Evolutionary conservation across 371 early-diverging fungal species (phyloP).

Genomic region (Circinella minor): DNA sequence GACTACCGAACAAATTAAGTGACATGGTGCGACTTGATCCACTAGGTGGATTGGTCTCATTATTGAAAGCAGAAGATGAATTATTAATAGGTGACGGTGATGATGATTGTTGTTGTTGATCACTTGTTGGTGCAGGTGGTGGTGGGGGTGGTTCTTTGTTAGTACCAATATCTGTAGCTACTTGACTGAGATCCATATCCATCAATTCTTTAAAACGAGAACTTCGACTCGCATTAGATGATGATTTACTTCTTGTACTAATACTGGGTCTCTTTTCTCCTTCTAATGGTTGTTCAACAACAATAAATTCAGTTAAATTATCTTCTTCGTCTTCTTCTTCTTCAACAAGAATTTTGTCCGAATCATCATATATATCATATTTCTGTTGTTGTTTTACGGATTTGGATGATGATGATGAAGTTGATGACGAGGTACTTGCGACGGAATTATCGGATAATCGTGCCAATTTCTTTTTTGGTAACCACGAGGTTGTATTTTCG

Average conservation of each 20-base stretch:
- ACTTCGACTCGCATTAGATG: slow-evolving; percentile 5
- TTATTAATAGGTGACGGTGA: background rate
- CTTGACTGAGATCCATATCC: slow-evolving; percentile 9
- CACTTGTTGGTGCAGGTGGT: background rate
- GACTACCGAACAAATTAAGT: slow-evolving; percentile 25
- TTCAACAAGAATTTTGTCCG: background rate
- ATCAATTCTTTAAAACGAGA: slow-evolving; percentile 17
- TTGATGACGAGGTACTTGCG: background rate
- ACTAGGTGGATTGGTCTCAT: background rate
- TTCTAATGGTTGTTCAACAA: background rate
- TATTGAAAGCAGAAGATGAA: background rate
- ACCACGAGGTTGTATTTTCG: background rate
- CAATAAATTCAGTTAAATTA: background rate
- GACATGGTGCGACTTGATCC: slow-evolving; percentile 13
- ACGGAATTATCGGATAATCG: slow-evolving; percentile 2
- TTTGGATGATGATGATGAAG: background rate
- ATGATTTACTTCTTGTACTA: background rate
- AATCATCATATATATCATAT: background rate
- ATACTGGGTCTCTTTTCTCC: background rate
- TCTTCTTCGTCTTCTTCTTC: background rate
- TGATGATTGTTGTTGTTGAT: background rate
- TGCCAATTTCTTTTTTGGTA: background rate
- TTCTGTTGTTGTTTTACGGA: background rate
- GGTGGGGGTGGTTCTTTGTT: background rate
- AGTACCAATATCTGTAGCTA: background rate